Evolutionary conservation across 2,329 filamentous ascomycete species (phyloP).

Genomic region (Periconia sp.): DNA sequence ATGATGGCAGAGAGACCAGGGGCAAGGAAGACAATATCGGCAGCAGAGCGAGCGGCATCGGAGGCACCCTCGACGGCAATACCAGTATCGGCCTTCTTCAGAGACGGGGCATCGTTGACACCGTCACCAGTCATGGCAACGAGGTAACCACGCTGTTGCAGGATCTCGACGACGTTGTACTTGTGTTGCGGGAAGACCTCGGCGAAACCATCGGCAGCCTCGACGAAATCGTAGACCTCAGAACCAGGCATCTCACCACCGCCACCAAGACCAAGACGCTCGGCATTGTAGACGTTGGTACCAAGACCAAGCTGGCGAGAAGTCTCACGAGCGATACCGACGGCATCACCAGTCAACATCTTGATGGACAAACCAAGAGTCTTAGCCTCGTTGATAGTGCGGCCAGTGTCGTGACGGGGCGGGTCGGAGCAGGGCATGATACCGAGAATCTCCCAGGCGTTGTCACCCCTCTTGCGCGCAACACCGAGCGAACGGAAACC

Average conservation of each 20-base stretch:
- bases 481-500: conserved; percentile 94
- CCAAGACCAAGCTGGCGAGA: conserved; percentile 89
- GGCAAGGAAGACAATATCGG: conserved; percentile 92
- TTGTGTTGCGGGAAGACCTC: conserved; percentile 96
- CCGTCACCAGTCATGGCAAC: conserved; percentile 97
- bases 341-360: conserved; percentile 95
- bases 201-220: conserved; percentile 92
- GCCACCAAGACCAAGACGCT: conserved; percentile 87
- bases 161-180: conserved; percentile 91
- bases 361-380: conserved; percentile 87
- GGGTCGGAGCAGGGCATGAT: conserved; percentile 96
- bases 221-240: conserved; percentile 93
- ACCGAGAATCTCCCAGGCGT: conserved; percentile 87
- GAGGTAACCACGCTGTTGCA: conserved; percentile 90
- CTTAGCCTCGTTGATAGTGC: conserved; percentile 90
- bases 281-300: conserved; percentile 92
- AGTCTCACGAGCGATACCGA: conserved; percentile 90
- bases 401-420: conserved; percentile 86
- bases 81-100: conserved; percentile 96
- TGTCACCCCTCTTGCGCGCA: conserved; percentile 83
- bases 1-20: conserved; percentile 92
- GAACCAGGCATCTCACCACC: conserved; percentile 93
- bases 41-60: conserved; percentile 87
- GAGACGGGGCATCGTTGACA: conserved; percentile 90
- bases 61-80: conserved; percentile 93